Base-by-base conservation (phyloP, 352 stramenopile genomes). In the Halophytophthora batemanensis region DNA sequence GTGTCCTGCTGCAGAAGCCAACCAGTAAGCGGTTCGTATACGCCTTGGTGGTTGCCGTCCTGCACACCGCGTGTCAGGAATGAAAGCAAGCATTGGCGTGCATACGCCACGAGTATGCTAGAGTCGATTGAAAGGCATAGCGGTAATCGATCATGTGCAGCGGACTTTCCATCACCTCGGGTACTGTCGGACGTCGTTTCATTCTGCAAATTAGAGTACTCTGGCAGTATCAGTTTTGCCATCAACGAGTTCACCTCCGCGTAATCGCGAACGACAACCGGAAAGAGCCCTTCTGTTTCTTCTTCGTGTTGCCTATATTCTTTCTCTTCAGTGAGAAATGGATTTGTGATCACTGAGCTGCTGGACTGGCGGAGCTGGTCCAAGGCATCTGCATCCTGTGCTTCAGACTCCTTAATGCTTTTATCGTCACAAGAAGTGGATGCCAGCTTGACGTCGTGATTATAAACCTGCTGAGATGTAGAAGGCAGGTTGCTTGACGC, bases 121-220 rank as follows among this genome's bases (percentile, higher is more conserved):
- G 51, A 51, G 41, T 81, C 67, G 18, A 68, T 47, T 6, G 48
- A 34, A 18, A 72, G 22, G 2, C 61, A 50, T n/a, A 78, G 50
- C n/a, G 67, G 72, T 35, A 72, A 8, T 14, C 59, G 18, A 11
- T 71, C 64, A 15, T 61, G 42, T 10, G 45, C 22, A 21, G 25
- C 33, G 10, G 19, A 10, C 3, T 56, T 59, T n/a, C 14, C 42
- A 23, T 53, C 37, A 6, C 29, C 35, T 1, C 35, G 6, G 14
- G 22, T 3, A 41, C 7, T 11, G 2, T 49, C 8, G 14, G 41
- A 38, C 15, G 38, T 46, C 12, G 23, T 28, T 22, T 46, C n/a
- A 12, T 39, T 36, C 17, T 21, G 21, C 2, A 22, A 21, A 21
- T 29, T 25, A 15, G 33, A 11, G 4, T 50, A 15, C 4, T 34